phyloP scores from a whole-genome alignment of 495 filamentous ascomycete species.

The Penicillium chermesinum region DNA sequence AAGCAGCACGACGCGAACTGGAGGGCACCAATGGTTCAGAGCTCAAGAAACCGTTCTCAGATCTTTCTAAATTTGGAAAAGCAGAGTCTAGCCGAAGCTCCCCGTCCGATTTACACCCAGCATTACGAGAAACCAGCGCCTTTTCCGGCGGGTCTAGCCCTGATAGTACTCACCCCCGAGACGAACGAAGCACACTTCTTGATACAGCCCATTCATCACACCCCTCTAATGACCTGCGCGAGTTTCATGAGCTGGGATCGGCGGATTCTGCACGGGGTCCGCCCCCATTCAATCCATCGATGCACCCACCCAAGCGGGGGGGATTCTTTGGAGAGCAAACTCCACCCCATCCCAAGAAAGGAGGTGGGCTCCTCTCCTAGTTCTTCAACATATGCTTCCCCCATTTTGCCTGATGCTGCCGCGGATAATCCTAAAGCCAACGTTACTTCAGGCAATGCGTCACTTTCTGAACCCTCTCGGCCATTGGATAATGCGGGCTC shows the following conservation, averaged over 20 bases:
- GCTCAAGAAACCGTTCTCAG: constrained; percentile 55
- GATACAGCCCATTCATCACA: constrained; percentile 27
- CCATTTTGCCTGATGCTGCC: constrained; percentile 57
- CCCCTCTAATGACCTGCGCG: constrained; percentile 36
- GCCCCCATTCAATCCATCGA: constrained; percentile 17
- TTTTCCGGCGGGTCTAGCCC: constrained; percentile 32
- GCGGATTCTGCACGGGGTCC: constrained; percentile 33
- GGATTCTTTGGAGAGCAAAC: constrained; percentile 49
- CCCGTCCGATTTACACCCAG: constrained; percentile 45
- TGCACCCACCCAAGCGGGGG: constrained; percentile 49
- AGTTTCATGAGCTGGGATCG: constrained; percentile 35
- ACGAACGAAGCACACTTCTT: constrained; percentile 16
- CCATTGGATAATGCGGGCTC: constrained; percentile 42
- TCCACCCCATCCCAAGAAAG: constrained; percentile 31
- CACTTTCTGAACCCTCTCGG: constrained; percentile 31
- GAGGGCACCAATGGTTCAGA: constrained; percentile 10
- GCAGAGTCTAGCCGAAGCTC: constrained; percentile 60
- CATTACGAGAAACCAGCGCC: constrained; percentile 27
- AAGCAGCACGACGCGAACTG: constrained; percentile 24
- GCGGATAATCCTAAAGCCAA: constrained; percentile 21
- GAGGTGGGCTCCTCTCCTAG: constrained; percentile 28
- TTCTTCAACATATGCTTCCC: constrained; percentile 33
- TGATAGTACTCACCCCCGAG: constrained; percentile 27
- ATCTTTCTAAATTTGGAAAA: constrained; percentile 55
- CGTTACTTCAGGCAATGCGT: constrained; percentile 50